Evolutionary conservation across 78 protist species (phyloP).

Genomic region (Capsaspora owczarzaki): DNA sequence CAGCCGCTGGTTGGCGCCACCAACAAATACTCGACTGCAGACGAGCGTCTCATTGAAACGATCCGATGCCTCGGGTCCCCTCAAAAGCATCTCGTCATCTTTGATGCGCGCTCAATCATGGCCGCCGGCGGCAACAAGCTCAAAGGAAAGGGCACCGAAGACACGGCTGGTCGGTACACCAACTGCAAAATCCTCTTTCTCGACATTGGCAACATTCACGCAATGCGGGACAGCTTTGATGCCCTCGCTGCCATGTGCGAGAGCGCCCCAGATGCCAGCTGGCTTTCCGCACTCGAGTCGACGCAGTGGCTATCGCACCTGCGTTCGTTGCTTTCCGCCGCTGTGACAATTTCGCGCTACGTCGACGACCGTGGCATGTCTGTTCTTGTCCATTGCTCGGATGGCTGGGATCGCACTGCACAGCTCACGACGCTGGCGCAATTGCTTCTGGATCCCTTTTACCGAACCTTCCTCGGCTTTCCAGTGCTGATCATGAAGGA

Average conservation of each 20-base stretch:
- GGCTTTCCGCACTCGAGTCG: constrained; percentile 41
- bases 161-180: constrained; percentile 27
- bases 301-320: constrained; percentile 56
- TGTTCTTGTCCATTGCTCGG: constrained; percentile 59
- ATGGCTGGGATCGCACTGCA: constrained; percentile 97
- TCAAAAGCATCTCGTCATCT: background rate
- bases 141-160: constrained; percentile 1
- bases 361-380: background rate
- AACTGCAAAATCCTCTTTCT: constrained; percentile 31
- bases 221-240: constrained; percentile 45
- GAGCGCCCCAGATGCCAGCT: background rate
- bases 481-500: constrained; percentile 83
- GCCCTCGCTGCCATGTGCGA: background rate
- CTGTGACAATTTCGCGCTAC: background rate
- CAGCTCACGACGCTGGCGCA: constrained; percentile 58
- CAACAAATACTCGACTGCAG: background rate
- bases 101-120: background rate
- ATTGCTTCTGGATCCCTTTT: constrained; percentile 76
- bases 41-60: background rate
- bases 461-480: constrained; percentile 80
- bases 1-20: constrained; percentile 44
- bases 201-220: constrained; percentile 80
- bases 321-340: constrained; percentile 31
- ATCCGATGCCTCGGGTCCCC: too few species aligned
- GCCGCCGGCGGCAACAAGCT: background rate